Evolutionary conservation across 495 filamentous ascomycete genomes (phyloP).

Genomic region (Astrothelium subdiscretum): DNA sequence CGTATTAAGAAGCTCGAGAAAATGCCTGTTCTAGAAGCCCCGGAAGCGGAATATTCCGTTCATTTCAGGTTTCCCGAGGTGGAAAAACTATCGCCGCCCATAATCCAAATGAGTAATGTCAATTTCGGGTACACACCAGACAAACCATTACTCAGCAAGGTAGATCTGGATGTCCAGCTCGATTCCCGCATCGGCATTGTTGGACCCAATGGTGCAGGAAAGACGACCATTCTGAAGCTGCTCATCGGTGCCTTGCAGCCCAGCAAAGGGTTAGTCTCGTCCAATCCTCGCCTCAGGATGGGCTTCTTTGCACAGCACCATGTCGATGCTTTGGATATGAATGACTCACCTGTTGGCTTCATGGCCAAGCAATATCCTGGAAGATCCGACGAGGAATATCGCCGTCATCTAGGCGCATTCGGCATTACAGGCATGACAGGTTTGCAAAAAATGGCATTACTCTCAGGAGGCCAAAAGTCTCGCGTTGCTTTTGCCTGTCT

Average conservation of each 20-base stretch:
- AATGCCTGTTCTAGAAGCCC: constrained; percentile 83
- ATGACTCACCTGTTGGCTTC: constrained; percentile 77
- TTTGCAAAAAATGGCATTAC: constrained; percentile 85
- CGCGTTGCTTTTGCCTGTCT: constrained; percentile 95
- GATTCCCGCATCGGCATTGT: constrained; percentile 98
- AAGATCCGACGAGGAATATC: constrained; percentile 91
- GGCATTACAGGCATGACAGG: constrained; percentile 97
- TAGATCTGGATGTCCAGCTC: constrained; percentile 93
- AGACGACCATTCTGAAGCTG: constrained; percentile 91
- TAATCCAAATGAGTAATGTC: constrained; percentile 92
- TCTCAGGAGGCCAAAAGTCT: constrained; percentile 97
- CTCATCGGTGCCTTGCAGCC: constrained; percentile 77
- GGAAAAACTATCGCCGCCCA: constrained; percentile 92
- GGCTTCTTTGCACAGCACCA: constrained; percentile 99
- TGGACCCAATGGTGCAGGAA: constrained; percentile 96
- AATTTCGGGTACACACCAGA: constrained; percentile 80
- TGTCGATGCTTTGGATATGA: constrained; percentile 91
- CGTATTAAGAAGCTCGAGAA: constrained; percentile 98
- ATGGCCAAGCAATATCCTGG: constrained; percentile 90
- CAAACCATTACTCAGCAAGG: constrained; percentile 66
- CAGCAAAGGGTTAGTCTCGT: constrained; percentile 69
- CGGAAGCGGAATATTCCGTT: constrained; percentile 89
- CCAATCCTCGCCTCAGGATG: constrained; percentile 74
- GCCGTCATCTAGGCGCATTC: constrained; percentile 88
- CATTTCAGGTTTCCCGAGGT: constrained; percentile 98